Conservation (phyloP, 108 stramenopile genomes). For the Tribonema minus region DNA sequence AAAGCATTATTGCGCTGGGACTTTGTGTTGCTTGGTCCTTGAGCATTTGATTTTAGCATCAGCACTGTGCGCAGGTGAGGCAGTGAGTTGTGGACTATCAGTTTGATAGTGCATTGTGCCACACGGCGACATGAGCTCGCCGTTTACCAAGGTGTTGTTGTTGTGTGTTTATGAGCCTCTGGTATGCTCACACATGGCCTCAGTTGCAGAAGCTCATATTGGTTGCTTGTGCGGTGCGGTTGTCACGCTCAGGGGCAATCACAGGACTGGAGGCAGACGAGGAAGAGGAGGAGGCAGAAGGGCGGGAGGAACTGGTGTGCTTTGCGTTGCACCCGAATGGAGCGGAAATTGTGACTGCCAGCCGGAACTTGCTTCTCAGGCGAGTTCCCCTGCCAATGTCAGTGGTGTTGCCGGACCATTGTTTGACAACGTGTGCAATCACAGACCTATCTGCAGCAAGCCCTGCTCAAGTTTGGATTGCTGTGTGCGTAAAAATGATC, state of each 20-base stretch:
- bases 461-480: too few species aligned
- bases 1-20: neutral
- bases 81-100: too few species aligned
- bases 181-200: neutral
- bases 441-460: neutral
- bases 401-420: neutral
- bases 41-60: neutral
- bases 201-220: neutral
- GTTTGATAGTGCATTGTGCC: too few species aligned
- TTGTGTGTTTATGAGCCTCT: neutral
- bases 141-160: neutral
- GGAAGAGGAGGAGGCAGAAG: neutral
- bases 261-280: neutral
- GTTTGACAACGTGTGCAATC: neutral
- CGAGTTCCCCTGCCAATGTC: neutral
- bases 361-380: constrained; percentile 34
- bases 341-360: constrained; percentile 41
- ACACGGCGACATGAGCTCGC: neutral
- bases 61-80: neutral
- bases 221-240: neutral
- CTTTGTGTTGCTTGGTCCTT: neutral
- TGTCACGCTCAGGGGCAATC: neutral
- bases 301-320: constrained; percentile 8
- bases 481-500: too few species aligned
- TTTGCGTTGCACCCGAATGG: constrained; percentile 38